phyloP scores from a whole-genome alignment of 108 stramenopile species.

The Chaetoceros muelleri region DNA sequence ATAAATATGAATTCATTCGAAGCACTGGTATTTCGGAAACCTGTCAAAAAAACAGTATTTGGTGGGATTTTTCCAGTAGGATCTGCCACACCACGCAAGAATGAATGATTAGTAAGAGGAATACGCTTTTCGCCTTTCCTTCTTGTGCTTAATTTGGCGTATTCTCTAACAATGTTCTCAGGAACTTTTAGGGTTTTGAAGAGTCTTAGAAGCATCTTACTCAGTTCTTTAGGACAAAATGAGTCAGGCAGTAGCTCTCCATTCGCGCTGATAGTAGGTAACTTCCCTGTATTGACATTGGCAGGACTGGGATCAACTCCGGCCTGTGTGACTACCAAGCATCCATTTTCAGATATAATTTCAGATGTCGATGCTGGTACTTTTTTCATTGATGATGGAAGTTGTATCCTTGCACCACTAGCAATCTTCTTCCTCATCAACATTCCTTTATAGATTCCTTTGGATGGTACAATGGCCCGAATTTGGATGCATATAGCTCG shows the following conservation, averaged over 20 bases:
- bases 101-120: background rate
- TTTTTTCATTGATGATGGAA: background rate
- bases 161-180: background rate
- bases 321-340: background rate
- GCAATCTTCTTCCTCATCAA: background rate
- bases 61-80: conserved; percentile 19
- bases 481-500: background rate
- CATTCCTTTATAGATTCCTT: background rate
- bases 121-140: background rate
- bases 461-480: background rate
- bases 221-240: background rate
- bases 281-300: background rate
- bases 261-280: background rate
- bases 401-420: background rate
- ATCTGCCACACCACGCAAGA: conserved; percentile 14
- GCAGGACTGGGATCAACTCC: background rate
- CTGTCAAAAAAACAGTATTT: conserved; percentile 16
- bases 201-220: background rate
- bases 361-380: background rate
- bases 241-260: background rate
- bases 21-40: background rate
- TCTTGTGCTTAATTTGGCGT: background rate
- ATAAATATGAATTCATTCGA: conserved; percentile 7
- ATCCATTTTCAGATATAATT: background rate
- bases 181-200: background rate